These are phyloP conservation scores for Termitomyces sp. DNA, from an alignment of 768 basidiomycete genomes.

Conservation along the genomic window DNA sequence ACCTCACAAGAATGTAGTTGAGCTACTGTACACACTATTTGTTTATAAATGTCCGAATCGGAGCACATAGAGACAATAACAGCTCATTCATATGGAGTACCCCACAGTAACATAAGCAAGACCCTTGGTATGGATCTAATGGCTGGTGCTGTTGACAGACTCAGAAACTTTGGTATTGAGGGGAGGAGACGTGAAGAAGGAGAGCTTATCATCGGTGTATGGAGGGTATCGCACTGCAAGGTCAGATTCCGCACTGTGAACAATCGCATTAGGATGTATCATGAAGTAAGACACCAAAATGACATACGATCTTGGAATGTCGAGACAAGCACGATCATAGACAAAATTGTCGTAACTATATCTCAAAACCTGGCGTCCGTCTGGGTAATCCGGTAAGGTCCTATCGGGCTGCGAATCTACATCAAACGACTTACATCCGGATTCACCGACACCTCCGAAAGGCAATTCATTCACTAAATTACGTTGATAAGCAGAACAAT, in stretches of 20 bases:
- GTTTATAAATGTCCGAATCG: neutral
- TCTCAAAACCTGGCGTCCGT: slow-evolving; percentile 51
- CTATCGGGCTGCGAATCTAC: neutral
- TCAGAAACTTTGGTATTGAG: slow-evolving; percentile 23
- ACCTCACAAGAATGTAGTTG: neutral
- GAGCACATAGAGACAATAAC: neutral
- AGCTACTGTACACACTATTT: neutral
- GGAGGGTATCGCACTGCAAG: slow-evolving; percentile 49
- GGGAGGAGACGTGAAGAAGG: slow-evolving; percentile 22
- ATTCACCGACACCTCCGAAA: slow-evolving; percentile 57
- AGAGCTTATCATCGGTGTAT: slow-evolving; percentile 37
- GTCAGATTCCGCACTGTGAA: slow-evolving; percentile 37
- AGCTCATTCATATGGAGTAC: neutral
- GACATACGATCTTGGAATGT: slow-evolving; percentile 51
- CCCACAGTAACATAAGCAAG: neutral
- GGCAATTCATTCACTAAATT: slow-evolving; percentile 34
- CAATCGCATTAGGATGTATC: neutral
- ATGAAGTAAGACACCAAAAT: neutral
- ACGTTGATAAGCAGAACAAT: neutral
- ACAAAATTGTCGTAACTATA: slow-evolving; percentile 56
- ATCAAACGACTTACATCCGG: slow-evolving; percentile 53
- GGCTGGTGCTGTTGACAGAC: neutral
- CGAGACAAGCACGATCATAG: slow-evolving; percentile 43
- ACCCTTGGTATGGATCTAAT: neutral
- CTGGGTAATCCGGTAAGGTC: slow-evolving; percentile 26